Percentiles rank a stretch among this genome's conserved stretches.
phyloP scores from a whole-genome alignment of 345 rosid genomes.

The Populus pruinosa region DNA sequence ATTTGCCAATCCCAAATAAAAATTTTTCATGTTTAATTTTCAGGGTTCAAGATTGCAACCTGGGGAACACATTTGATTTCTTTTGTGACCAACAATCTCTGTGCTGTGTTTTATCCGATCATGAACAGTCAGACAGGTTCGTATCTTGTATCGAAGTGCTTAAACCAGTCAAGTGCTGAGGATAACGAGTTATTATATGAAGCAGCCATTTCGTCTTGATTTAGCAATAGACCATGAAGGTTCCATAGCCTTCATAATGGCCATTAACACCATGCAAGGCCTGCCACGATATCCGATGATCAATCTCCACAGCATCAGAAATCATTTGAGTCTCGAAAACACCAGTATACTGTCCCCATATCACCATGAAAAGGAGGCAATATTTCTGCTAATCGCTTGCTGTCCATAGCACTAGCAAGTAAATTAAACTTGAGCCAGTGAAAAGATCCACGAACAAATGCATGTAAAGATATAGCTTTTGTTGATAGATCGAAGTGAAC shows the following conservation, averaged over 20 bases:
- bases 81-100: not conserved
- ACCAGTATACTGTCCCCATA: not conserved
- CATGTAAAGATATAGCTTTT: too few species aligned
- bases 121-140: constrained; percentile 14
- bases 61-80: not conserved
- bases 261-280: constrained; percentile 21
- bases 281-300: not conserved
- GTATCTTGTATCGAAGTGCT: constrained; percentile 5
- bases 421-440: not conserved
- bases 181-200: constrained; percentile 6
- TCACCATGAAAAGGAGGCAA: not conserved
- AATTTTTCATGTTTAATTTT: not conserved
- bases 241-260: constrained; percentile 11
- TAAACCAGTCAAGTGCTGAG: not conserved
- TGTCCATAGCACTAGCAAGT: not conserved
- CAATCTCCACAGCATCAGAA: not conserved
- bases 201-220: constrained; percentile 10
- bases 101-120: not conserved
- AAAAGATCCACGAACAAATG: too few species aligned
- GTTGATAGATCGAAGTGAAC: too few species aligned
- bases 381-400: not conserved
- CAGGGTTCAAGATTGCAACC: not conserved
- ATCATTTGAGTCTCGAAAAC: not conserved
- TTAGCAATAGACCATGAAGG: constrained; percentile 22
- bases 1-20: not conserved